These are phyloP conservation scores for Delonix regia DNA, from an alignment of 306 rosid genomes.

Conservation along the genomic window DNA sequence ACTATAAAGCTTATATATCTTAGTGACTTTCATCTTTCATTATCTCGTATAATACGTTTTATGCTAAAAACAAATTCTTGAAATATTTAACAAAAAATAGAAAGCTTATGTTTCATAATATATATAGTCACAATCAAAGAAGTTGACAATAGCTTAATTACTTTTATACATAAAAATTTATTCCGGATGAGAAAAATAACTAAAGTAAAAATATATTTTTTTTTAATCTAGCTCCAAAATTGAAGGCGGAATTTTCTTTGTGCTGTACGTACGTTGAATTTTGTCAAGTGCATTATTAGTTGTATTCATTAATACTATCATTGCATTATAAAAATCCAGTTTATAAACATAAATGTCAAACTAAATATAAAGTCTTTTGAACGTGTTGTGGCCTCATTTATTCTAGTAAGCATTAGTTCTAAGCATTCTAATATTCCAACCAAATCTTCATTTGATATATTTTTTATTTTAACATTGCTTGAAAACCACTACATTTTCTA, in stretches of 20 bases:
- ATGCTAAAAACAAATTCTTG: background rate
- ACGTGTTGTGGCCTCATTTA: background rate
- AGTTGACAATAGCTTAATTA: no score
- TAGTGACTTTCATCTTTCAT: no score
- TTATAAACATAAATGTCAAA: background rate
- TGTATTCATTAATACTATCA: background rate
- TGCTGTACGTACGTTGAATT: background rate
- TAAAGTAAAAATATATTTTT: no score
- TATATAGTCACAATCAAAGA: background rate
- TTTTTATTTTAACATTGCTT: background rate
- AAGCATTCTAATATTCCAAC: background rate
- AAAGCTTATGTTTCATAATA: background rate
- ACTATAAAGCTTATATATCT: no score
- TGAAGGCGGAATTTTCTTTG: background rate
- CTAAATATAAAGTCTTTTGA: background rate
- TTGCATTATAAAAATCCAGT: background rate
- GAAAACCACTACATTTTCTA: background rate
- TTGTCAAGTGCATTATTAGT: background rate
- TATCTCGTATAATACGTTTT: background rate
- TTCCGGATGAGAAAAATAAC: background rate
- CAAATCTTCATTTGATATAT: background rate
- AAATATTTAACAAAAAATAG: background rate
- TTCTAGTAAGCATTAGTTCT: constrained; percentile 5
- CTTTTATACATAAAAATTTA: no score
- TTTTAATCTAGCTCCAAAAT: background rate